Evolutionary conservation across 2,329 filamentous ascomycete genomes (phyloP), one percentile per base, ranked within the genome.

Genomic region (Aureobasidium sp.): DNA sequence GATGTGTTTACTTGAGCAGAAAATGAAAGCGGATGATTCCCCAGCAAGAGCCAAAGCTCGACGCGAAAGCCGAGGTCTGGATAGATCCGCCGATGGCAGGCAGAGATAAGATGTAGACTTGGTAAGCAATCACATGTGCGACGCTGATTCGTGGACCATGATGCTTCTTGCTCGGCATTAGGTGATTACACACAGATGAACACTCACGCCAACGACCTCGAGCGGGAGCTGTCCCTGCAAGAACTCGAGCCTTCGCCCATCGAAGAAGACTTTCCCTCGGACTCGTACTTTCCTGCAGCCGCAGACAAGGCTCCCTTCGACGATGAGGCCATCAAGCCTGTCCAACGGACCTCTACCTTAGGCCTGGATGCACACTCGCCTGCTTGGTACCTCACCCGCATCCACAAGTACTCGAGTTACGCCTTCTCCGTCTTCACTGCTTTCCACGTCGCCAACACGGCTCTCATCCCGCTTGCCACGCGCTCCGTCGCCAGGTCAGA

Each of bases 381-480:
- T 62, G 84, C 89, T 70, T 93, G 86, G 76, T 94, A 92, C 76
- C 78, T 95, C 59, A 82, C 82, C 5, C 84, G 89, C 52, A 80
- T 94, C 39, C 94, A 97, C 74, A 88, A 86, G 73, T 96, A 96
- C 79, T 94, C 91, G 0, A 91, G 89, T 67, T 95, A 96, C 77
- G 85, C 89, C 66, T 92, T 90, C 70, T 85, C 84, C 65, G 77
- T 90, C 67, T 96, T 93, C 77, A 82, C 87, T 37, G 80, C 84
- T 34, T 80, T 94, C 62, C 91, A 96, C 77, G 79, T 94, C 65
- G 81, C 86, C 69, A 96, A 92, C 69, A 93, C 90, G 37, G 90
- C 90, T 8, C 73, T 96, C 47, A 87, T 95, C 66, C 91, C 91
- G 0, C 83, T 94, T 41, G 68, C 87, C 55, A 90, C 89, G 44